Evolutionary conservation across 306 rosid genomes (phyloP), one percentile per base, ranked within the genome.

Genomic region (Hippophae gyantsensis): DNA sequence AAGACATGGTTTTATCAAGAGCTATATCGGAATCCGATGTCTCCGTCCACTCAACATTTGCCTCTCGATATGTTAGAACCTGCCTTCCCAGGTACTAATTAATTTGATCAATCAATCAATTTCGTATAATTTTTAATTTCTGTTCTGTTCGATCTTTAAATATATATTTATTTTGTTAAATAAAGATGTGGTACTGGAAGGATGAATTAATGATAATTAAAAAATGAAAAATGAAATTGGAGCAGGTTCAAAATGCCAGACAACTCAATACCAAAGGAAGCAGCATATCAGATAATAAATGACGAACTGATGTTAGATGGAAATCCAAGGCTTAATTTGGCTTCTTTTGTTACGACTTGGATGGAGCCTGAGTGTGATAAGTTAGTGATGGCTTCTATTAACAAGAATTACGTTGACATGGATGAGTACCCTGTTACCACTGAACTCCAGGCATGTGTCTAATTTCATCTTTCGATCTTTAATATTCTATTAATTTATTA

Each of bases 11-110:
- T 76, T 74, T 89, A n/a, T 86, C 97, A 6, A 86, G 75, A 42
- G 53, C 89, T 1, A 47, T 72, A 8, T 84, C 97, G 8, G 71
- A 84, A 32, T 32, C 78, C 5, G 95, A 86, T 50, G 90, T 71
- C 41, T 89, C 95, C 1, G 63, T 89, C 3, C 88, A 86, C 70
- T 89, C 97, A 6, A 89, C 97, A 38, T 89, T 89, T 53, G 97
- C 89, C 8, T 89, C 97, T 3, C 89, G 97, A 50, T 89, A 89
- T 46, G 97, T 89, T 13, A 79, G 97, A 40, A 55, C 86, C 14
- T 54, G 79, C 26, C 97, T 89, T 61, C 97, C 95, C 10, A 86
- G 97, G 96, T 86, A 56, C 3, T 9, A 23, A 13, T 54, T 42
- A n/a, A 9, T 10, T 13, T n/a, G 23, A 44, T 44, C 47, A 10